phyloP scores from a whole-genome alignment of 2,329 filamentous ascomycete genomes.

The Fusarium clavum region DNA sequence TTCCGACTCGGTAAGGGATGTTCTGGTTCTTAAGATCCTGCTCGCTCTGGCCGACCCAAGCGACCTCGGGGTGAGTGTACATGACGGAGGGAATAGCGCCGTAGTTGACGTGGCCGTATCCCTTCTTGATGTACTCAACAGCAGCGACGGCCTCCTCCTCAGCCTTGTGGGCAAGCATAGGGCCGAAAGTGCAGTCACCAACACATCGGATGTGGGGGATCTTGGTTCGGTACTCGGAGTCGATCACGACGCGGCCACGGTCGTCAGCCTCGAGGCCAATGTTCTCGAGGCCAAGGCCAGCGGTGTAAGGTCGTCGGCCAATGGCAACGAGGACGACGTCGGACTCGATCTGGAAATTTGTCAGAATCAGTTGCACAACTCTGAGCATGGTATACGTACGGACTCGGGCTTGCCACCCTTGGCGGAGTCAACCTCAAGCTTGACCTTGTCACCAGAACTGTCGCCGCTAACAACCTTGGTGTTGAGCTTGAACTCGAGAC shows the following conservation, averaged over 20 bases:
- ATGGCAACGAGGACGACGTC: constrained; percentile 98
- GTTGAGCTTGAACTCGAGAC: constrained; percentile 97
- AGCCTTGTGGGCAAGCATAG: constrained; percentile 99
- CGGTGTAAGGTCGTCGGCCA: constrained; percentile 93
- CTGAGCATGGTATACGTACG: constrained; percentile 63
- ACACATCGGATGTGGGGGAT: constrained; percentile 96
- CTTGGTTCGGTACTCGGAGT: constrained; percentile 99
- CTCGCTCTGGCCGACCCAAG: constrained; percentile 98
- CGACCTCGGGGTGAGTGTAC: constrained; percentile 99
- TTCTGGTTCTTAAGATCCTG: constrained; percentile 91
- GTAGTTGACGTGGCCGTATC: constrained; percentile 99
- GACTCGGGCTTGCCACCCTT: constrained; percentile 97
- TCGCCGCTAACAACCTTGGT: constrained; percentile 95
- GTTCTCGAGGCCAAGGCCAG: constrained; percentile 92
- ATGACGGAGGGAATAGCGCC: constrained; percentile 97
- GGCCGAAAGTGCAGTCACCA: constrained; percentile 95
- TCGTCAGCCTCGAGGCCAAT: constrained; percentile 93
- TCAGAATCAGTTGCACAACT: constrained; percentile 37
- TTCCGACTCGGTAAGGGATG: constrained; percentile 91
- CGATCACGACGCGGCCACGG: constrained; percentile 93
- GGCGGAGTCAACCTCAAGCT: constrained; percentile 87
- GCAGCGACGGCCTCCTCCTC: constrained; percentile 97
- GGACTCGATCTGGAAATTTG: constrained; percentile 77
- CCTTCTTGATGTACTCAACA: constrained; percentile 97
- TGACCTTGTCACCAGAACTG: constrained; percentile 79